Conservation (phyloP, 768 basidiomycete species). For the Hemileccinum rubropunctum region DNA sequence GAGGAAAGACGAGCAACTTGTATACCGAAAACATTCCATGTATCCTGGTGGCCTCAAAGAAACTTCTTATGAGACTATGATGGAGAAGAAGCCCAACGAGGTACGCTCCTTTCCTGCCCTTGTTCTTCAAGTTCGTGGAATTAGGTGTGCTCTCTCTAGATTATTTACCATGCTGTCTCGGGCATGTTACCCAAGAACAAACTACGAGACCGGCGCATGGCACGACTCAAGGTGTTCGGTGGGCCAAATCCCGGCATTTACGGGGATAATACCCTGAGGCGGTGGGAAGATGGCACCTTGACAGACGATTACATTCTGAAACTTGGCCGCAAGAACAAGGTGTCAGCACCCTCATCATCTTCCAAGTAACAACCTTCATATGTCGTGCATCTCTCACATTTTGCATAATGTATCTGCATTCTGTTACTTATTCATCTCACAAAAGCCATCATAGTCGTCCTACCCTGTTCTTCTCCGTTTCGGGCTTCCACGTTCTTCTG, state of each 20-base stretch:
- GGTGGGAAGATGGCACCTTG: conserved; percentile 81
- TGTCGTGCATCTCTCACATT: background rate
- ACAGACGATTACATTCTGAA: conserved; percentile 36
- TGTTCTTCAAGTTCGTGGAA: background rate
- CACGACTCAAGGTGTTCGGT: conserved; percentile 85
- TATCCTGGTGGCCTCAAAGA: conserved; percentile 93
- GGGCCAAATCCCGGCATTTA: conserved; percentile 75
- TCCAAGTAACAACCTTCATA: conserved; percentile 15
- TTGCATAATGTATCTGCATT: conserved; percentile 8
- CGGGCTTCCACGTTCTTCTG: background rate
- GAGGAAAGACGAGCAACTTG: conserved; percentile 79
- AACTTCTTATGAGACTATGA: conserved; percentile 81
- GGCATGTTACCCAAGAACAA: conserved; percentile 99
- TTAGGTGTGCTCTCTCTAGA: conserved; percentile 44
- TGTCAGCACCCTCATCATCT: background rate
- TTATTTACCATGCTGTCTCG: conserved; percentile 92
- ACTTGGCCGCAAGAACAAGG: conserved; percentile 22
- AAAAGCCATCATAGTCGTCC: background rate
- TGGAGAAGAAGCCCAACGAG: conserved; percentile 84
- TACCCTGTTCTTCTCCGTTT: conserved; percentile 12
- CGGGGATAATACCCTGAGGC: conserved; percentile 71
- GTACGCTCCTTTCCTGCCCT: conserved; percentile 45
- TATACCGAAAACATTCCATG: conserved; percentile 90
- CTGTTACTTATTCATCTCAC: background rate
- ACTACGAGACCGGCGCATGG: conserved; percentile 83